Evolutionary conservation across 2,329 filamentous ascomycete genomes (phyloP), one percentile per base, ranked within the genome.

Genomic region (Cordyceps pruinosa): DNA sequence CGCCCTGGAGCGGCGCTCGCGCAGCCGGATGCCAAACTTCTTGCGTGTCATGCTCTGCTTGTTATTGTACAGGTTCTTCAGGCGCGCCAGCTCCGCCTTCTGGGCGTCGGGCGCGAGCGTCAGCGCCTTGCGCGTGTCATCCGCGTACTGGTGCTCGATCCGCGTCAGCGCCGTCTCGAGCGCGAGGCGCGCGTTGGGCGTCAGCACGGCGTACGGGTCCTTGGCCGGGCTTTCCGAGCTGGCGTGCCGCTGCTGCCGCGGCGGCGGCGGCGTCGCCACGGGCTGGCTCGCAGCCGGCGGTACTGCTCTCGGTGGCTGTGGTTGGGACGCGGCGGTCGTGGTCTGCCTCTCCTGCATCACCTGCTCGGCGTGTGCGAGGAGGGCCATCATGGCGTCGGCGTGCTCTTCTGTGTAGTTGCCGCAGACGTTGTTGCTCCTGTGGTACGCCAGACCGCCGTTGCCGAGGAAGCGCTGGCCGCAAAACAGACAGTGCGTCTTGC

Each of bases 41-140:
- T 81, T 83, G 13, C 81, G 75, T 3, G 81, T 77, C n/a, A 73
- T 73, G 54, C 78, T 82, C 64, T 82, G 79, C 57, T 80, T 81
- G 3, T 79, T 82, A 44, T 77, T 77, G 61, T 79, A 81, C 3
- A 74, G 75, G 60, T 83, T 83, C 41, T 76, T 76, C 1, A 83
- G 62, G 10, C 70, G 74, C 0, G 73, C 71, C 0, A 82, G 52
- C 47, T 61, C 58, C 61, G 70, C 50, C 64, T 65, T 42, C 58
- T 67, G 62, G 2, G 69, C 66, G 37, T 41, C 23, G 1, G 77
- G 71, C 0, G 64, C 56, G 10, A 79, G 68, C 3, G 39, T 21
- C 57, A 73, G 69, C 0, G 75, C 77, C 8, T 67, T 70, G 63
- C 81, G 77, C 8, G 73, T 69, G 5, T 65, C 65, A 0, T 68